Percentiles rank a stretch among this genome's conserved stretches.
phyloP scores from a whole-genome alignment of 83 land plant genomes.

The Picea mariana region DNA sequence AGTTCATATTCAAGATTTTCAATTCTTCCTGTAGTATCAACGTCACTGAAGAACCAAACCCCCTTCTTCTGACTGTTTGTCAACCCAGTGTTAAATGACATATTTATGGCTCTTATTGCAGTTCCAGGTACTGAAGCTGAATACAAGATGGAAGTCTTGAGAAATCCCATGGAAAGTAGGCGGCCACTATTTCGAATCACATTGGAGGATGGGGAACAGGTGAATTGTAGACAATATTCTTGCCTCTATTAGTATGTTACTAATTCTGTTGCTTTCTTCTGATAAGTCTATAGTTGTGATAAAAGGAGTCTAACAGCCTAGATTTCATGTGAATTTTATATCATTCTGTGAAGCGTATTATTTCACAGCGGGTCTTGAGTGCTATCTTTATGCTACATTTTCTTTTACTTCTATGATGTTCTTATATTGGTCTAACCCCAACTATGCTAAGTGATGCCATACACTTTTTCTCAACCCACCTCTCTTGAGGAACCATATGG shows the following conservation, averaged over 20 bases:
- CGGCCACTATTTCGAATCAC: conserved; percentile 85
- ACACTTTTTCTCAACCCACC: background rate
- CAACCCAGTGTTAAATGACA: background rate
- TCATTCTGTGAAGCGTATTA: background rate
- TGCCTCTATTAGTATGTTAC: background rate
- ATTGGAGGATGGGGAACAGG: conserved; percentile 67
- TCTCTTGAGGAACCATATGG: background rate
- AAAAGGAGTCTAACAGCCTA: background rate
- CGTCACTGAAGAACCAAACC: background rate
- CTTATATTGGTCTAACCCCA: background rate
- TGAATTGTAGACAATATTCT: conserved; percentile 13
- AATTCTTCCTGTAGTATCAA: no score
- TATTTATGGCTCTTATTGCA: conserved; percentile 19
- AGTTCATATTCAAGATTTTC: background rate
- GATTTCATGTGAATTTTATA: background rate
- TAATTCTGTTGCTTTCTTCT: background rate
- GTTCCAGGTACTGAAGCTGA: conserved; percentile 46
- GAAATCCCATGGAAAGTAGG: conserved; percentile 51
- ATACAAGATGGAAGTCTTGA: conserved; percentile 85
- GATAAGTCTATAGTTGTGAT: background rate
- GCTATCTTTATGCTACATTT: background rate
- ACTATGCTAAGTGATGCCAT: background rate
- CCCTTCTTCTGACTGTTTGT: background rate
- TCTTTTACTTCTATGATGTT: background rate
- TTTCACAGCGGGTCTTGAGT: background rate